Percentiles rank a stretch among this genome's conserved stretches.
Evolutionary conservation across 1,284 basidiomycete species (phyloP).

Genomic region (Puccinia polysora): DNA sequence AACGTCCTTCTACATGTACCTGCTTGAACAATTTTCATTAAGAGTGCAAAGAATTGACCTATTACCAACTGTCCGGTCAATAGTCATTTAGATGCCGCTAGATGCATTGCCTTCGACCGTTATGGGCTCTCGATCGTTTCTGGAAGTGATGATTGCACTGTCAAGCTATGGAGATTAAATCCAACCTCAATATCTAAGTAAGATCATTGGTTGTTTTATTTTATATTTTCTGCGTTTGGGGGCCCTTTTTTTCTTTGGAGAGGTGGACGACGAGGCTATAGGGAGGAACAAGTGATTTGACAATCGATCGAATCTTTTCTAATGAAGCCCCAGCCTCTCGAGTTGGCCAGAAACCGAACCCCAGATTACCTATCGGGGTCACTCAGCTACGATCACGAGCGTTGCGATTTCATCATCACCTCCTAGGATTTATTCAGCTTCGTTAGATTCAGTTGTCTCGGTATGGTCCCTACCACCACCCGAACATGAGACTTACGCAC

Average conservation of each 20-base stretch:
- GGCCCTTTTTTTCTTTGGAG: constrained; percentile 42
- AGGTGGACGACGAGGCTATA: constrained; percentile 22
- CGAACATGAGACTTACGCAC: constrained; percentile 69
- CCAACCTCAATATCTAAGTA: constrained; percentile 37
- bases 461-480: constrained; percentile 75
- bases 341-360: constrained; percentile 68
- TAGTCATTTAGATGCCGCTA: constrained; percentile 88
- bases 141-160: constrained; percentile 87
- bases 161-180: constrained; percentile 84
- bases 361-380: constrained; percentile 83
- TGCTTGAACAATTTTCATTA: too few species aligned
- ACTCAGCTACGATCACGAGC: constrained; percentile 84
- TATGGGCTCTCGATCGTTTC: constrained; percentile 76
- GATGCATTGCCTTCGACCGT: constrained; percentile 80
- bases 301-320: constrained; percentile 56
- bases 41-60: too few species aligned
- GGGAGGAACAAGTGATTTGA: constrained; percentile 57
- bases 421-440: constrained; percentile 79
- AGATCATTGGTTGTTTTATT: too few species aligned
- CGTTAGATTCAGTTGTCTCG: constrained; percentile 84
- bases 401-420: constrained; percentile 74
- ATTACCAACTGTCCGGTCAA: too few species aligned
- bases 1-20: too few species aligned
- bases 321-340: constrained; percentile 45
- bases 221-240: too few species aligned